Base-by-base conservation (phyloP, 139 green algal genomes). In the Volvox africanus region DNA sequence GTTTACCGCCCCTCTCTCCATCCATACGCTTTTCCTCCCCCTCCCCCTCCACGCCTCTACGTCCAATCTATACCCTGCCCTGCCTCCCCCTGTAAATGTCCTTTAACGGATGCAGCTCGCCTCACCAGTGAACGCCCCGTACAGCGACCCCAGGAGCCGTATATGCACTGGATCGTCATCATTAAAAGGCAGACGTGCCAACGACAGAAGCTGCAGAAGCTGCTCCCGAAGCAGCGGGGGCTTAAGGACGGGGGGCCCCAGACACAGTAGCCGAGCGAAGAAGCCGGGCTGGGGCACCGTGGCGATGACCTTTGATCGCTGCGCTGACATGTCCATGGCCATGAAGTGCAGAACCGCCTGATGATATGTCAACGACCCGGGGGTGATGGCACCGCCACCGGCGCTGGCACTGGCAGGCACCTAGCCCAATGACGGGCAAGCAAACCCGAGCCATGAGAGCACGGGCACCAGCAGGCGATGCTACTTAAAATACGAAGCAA, bases 151-250 rank as follows among this genome's bases (percentile, higher is more conserved):
- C 50, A 95, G 92, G 44, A 95, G 61, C 26, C 37, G 28, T 3
- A 78, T 33, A 81, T 95, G 93, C 84, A 89, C 85, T n/a, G 30
- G 2, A 14, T 94, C 81, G 1, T 80, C 62, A 17, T 94, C 75
- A 14, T 44, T 75, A 62, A 93, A 92, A 2, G 92, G 80, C 44
- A 80, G 22, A 35, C 75, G 80, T 0, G 92, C 92, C 24, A 94
- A 44, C 33, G n/a, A 62, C 75, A 94, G 89, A 61, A 94, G 81
- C 79, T 90, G 92, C 32, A 93, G 37, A 81, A 89, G 76, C 91
- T 93, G 84, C 61, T 92, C 69, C 16, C 88, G 69, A 21, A 87
- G 81, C 80, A 32, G 28, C 19, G 87, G 77, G 17, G 89, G 80
- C 80, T 68, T 91, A 19, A 93, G 67, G n/a, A 73, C 37, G 0